Percentiles rank a stretch among this genome's conserved stretches.
Conservation (phyloP, 2,329 filamentous ascomycete species). For the Albifimbria verrucaria region DNA sequence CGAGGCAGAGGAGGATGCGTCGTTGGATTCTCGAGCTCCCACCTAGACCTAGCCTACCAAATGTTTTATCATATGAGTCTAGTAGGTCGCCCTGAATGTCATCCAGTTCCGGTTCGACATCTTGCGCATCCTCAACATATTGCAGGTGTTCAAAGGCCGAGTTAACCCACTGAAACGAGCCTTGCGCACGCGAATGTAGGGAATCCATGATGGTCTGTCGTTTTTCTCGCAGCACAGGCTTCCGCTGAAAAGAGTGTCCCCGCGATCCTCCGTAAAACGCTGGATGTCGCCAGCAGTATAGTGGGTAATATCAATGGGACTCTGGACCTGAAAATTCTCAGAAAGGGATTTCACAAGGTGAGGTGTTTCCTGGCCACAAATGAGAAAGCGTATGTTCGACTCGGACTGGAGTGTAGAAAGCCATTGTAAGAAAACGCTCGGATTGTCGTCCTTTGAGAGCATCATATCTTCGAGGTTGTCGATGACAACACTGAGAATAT, state of each 20-base stretch:
- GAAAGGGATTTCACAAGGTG: not conserved
- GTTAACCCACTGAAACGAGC: conserved; percentile 2
- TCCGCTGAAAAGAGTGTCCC: not conserved
- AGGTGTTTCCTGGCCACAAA: conserved; percentile 1
- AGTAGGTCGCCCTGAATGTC: not conserved
- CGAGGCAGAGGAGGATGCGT: not conserved
- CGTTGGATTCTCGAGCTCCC: not conserved
- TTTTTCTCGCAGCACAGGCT: not conserved
- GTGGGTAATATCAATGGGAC: not conserved
- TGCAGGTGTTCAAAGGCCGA: conserved; percentile 1
- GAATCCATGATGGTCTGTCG: not conserved
- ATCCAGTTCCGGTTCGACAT: conserved; percentile 1
- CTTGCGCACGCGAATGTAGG: not conserved
- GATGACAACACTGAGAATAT: not conserved
- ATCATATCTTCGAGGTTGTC: conserved; percentile 3
- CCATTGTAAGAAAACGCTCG: not conserved
- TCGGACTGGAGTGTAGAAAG: not conserved
- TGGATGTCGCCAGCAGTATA: not conserved
- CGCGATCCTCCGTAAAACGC: not conserved
- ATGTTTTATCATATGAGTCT: conserved; percentile 2
- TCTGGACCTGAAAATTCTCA: not conserved
- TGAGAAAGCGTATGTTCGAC: not conserved
- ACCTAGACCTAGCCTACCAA: not conserved
- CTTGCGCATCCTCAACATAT: not conserved
- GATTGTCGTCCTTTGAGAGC: not conserved